Percentiles rank a stretch among this genome's conserved stretches.
These are phyloP conservation scores for Candida railenensis DNA, from an alignment of 805 yeast species.

Conservation along the genomic window DNA sequence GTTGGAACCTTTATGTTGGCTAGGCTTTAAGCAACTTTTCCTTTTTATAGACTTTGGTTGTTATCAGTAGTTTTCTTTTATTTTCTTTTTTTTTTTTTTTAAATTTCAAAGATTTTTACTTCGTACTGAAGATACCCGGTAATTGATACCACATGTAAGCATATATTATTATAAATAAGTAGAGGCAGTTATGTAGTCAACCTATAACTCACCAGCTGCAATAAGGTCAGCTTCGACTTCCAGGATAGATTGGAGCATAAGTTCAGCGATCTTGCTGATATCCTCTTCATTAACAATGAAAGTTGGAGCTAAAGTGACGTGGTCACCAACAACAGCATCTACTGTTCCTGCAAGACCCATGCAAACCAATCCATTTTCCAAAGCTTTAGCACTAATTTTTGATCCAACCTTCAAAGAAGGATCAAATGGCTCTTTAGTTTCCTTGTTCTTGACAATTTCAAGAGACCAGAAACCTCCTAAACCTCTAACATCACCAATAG, in stretches of 20 bases:
- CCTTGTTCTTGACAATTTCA: constrained; percentile 54
- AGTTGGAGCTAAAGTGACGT: constrained; percentile 46
- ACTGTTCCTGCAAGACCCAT: constrained; percentile 46
- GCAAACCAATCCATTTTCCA: constrained; percentile 45
- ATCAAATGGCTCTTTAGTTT: constrained; percentile 49
- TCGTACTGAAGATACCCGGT: too few relatives aligned
- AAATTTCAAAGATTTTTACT: too few relatives aligned
- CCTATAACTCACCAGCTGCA: constrained; percentile 7
- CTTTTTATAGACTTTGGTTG: too few relatives aligned
- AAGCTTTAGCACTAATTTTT: constrained; percentile 31
- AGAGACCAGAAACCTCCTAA: constrained; percentile 60
- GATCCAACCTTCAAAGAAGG: constrained; percentile 36
- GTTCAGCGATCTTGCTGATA: constrained; percentile 34
- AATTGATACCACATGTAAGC: too few relatives aligned
- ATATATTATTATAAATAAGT: neutral
- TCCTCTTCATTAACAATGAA: constrained; percentile 38
- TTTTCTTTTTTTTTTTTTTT: too few relatives aligned
- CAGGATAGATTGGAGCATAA: constrained; percentile 37
- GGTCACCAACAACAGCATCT: constrained; percentile 37
- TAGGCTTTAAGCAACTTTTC: neutral
- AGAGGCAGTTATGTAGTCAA: too few relatives aligned
- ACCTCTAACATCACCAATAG: constrained; percentile 62
- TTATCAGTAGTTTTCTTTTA: too few relatives aligned
- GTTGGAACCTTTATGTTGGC: constrained; percentile 5
- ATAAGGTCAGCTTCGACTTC: constrained; percentile 31